phyloP scores from a whole-genome alignment of 2,329 filamentous ascomycete species.

The Talaromyces piceae region DNA sequence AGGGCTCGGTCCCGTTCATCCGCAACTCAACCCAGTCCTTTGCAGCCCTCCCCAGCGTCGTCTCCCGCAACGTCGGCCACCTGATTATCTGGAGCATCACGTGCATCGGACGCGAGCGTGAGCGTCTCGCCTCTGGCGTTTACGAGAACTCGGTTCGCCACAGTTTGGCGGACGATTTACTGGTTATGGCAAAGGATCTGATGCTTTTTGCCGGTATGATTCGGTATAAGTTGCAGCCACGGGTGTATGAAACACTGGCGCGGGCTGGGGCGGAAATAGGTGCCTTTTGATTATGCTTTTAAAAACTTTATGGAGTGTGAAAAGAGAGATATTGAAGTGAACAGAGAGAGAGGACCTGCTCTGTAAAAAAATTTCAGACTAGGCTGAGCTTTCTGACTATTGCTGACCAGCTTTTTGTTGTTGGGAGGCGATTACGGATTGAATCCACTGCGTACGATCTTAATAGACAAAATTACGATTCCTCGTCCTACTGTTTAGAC shows the following conservation, averaged over 20 bases:
- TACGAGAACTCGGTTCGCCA: slow-evolving; percentile 53
- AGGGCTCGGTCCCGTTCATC: slow-evolving; percentile 69
- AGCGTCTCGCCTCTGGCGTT: slow-evolving; percentile 59
- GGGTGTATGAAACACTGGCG: slow-evolving; percentile 81
- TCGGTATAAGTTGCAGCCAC: slow-evolving; percentile 78
- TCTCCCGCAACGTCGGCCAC: slow-evolving; percentile 83
- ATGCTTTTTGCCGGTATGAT: slow-evolving; percentile 93
- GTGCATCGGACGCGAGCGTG: slow-evolving; percentile 72
- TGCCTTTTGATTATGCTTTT: slow-evolving; percentile 23
- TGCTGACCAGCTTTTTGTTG: too few relatives aligned
- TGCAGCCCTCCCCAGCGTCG: slow-evolving; percentile 65
- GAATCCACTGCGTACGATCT: too few relatives aligned
- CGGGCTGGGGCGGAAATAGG: slow-evolving; percentile 64
- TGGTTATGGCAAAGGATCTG: slow-evolving; percentile 77
- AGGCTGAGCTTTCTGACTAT: too few relatives aligned
- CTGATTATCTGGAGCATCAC: slow-evolving; percentile 90
- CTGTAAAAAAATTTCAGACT: too few relatives aligned
- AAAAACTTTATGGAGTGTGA: not conserved
- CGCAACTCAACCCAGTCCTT: slow-evolving; percentile 76
- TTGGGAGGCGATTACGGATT: too few relatives aligned
- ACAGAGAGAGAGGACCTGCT: too few relatives aligned
- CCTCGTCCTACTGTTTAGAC: too few relatives aligned
- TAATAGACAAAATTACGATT: too few relatives aligned
- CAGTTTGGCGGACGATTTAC: slow-evolving; percentile 58
- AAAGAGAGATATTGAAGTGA: too few relatives aligned